Conservation (phyloP, 2,329 filamentous ascomycete species). For the Cytospora paraplurivora region DNA sequence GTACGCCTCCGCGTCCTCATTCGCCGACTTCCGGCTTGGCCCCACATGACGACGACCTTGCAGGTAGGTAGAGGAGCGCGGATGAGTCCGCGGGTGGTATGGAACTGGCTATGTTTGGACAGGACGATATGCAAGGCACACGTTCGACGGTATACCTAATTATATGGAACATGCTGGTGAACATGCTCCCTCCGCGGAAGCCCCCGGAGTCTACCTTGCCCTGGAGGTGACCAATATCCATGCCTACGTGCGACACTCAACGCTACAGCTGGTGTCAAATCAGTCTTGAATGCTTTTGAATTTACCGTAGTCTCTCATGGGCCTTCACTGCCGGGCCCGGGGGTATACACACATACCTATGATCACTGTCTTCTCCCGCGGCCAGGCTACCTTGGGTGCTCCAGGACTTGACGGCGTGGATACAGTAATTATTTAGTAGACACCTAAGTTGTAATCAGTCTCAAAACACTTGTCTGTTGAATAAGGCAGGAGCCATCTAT, state of each 20-base stretch:
- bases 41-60: not conserved
- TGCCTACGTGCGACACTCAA: not conserved
- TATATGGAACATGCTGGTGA: no score
- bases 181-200: no score
- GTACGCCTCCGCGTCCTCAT: not conserved
- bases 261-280: not conserved
- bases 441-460: no score
- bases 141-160: no score
- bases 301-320: not conserved
- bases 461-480: no score
- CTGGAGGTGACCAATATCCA: not conserved
- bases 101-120: constrained; percentile 18
- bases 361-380: not conserved
- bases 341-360: not conserved
- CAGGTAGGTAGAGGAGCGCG: not conserved
- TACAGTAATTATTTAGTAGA: no score
- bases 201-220: no score
- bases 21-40: not conserved
- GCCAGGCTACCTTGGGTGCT: not conserved
- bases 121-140: constrained; percentile 19
- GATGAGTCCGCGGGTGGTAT: not conserved
- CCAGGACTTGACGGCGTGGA: no score
- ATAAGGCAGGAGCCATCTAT: no score
- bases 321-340: not conserved
- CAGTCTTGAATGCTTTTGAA: not conserved